Conservation (phyloP, 768 basidiomycete species). For the Trametes coccinea region DNA sequence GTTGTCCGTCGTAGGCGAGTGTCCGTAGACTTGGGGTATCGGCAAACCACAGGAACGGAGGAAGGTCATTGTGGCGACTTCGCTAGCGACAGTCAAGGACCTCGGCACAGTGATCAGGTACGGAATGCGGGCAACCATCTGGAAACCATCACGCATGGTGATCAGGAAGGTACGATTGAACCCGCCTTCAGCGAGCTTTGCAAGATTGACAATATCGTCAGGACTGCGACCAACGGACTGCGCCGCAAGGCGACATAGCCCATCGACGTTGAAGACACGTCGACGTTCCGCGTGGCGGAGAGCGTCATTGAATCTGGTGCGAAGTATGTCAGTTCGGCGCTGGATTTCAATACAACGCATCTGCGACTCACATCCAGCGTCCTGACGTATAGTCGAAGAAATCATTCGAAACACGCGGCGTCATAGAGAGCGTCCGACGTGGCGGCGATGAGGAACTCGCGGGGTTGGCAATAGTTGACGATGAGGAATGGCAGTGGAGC, state of each 20-base stretch:
- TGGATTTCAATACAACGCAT: slow-evolving; percentile 18
- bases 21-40: slow-evolving; percentile 34
- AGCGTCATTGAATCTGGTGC: slow-evolving; percentile 28
- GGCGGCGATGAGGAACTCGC: neutral
- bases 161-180: slow-evolving; percentile 36
- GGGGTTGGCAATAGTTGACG: no score
- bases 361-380: slow-evolving; percentile 29
- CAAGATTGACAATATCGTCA: slow-evolving; percentile 38
- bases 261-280: slow-evolving; percentile 42
- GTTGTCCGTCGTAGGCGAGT: slow-evolving; percentile 33
- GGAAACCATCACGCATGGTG: slow-evolving; percentile 27
- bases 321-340: neutral
- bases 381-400: slow-evolving; percentile 31
- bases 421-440: neutral
- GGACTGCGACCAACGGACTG: slow-evolving; percentile 40
- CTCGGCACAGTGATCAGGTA: slow-evolving; percentile 31
- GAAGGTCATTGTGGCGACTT: slow-evolving; percentile 33
- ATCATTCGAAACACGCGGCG: slow-evolving; percentile 7
- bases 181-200: slow-evolving; percentile 46
- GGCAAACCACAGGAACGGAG: slow-evolving; percentile 34
- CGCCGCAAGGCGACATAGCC: slow-evolving; percentile 46
- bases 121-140: slow-evolving; percentile 34
- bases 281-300: slow-evolving; percentile 51
- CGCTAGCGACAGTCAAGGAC: slow-evolving; percentile 32
- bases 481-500: no score